A percentile compares a stretch with the other conserved stretches of the same genome.
Conservation (phyloP, 495 filamentous ascomycete genomes). For the Hypomontagnella submonticulosa region DNA sequence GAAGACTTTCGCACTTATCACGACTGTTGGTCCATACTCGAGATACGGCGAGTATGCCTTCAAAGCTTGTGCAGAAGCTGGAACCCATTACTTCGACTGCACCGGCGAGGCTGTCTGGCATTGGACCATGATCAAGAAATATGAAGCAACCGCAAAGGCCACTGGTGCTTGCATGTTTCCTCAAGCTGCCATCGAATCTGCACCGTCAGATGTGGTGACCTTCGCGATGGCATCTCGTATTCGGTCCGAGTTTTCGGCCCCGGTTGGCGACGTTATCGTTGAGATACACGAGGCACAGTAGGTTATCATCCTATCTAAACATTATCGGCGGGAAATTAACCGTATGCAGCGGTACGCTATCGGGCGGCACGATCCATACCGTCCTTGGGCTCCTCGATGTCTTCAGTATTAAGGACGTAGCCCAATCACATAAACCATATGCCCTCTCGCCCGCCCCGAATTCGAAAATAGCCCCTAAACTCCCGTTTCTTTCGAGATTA, state of each 20-base stretch:
- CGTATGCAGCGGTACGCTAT: slow-evolving; percentile 62
- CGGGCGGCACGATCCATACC: slow-evolving; percentile 79
- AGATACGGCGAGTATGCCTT: slow-evolving; percentile 82
- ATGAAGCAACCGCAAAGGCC: slow-evolving; percentile 76
- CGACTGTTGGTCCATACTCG: slow-evolving; percentile 86
- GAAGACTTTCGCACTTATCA: slow-evolving; percentile 82
- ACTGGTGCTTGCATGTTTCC: slow-evolving; percentile 89
- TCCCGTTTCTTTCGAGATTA: slow-evolving; percentile 56
- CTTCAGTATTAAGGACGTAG: slow-evolving; percentile 67
- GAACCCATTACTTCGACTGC: slow-evolving; percentile 91
- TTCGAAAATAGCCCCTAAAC: slow-evolving; percentile 54
- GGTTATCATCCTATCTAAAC: slow-evolving; percentile 25
- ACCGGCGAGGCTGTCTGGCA: slow-evolving; percentile 91
- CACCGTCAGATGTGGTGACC: slow-evolving; percentile 81
- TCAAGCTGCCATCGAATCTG: slow-evolving; percentile 86
- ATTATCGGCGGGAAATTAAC: neutral
- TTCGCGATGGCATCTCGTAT: slow-evolving; percentile 75
- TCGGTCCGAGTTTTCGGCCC: slow-evolving; percentile 65
- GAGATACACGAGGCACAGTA: slow-evolving; percentile 72
- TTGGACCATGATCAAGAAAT: slow-evolving; percentile 79
- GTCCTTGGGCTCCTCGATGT: slow-evolving; percentile 70
- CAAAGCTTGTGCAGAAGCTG: slow-evolving; percentile 85
- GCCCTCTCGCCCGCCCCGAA: slow-evolving; percentile 71
- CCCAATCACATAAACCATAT: slow-evolving; percentile 68
- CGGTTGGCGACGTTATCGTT: slow-evolving; percentile 68